Evolutionary conservation across 257 asterid genomes (phyloP), one percentile per base, ranked within the genome.

Genomic region (Oldenlandia corymbosa): DNA sequence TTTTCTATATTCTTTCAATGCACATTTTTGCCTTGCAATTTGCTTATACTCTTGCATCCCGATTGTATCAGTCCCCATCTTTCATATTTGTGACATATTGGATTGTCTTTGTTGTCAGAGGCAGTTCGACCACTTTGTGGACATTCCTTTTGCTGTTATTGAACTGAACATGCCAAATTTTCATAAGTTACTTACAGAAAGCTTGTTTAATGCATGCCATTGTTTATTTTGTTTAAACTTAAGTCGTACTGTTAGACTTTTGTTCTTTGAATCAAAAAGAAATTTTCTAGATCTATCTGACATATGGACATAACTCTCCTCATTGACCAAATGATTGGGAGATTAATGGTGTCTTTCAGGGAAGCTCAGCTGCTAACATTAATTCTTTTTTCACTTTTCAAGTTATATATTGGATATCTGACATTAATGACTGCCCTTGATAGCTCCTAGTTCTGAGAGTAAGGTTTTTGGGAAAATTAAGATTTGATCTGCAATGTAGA

Each of bases 131-230:
- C 24, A 43, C 39, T 42, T 60, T 43, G 67, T 27, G 57, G 56
- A 62, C 53, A 46, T 31, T 36, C 42, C 48, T 63, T 63, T 63
- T 65, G 36, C 62, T 41, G 18, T 24, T 47, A 57, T 17, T 46
- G 42, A 21, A 51, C 34, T 64, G 52, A 52, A 24, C 28, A 26
- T 52, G 69, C 30, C 4, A 24, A 34, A 37, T 23, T 53, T 50
- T 37, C 60, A 48, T 49, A 48, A 49, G 49, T n/a, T 31, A 20
- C 7, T 4, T 49, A 6, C 34, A 24, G 7, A 43, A 12, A 14
- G 24, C 16, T 24, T 60, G 31, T 42, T n/a, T 60, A 41, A 21
- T 56, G 27, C 36, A 14, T 42, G 41, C 39, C 28, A 51, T 53
- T 64, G 4, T 27, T 20, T 20, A 16, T 41, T 60, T 8, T 62